phyloP scores from a whole-genome alignment of 192 early-diverging fungal genomes.

The Backusella mclennaniae region DNA sequence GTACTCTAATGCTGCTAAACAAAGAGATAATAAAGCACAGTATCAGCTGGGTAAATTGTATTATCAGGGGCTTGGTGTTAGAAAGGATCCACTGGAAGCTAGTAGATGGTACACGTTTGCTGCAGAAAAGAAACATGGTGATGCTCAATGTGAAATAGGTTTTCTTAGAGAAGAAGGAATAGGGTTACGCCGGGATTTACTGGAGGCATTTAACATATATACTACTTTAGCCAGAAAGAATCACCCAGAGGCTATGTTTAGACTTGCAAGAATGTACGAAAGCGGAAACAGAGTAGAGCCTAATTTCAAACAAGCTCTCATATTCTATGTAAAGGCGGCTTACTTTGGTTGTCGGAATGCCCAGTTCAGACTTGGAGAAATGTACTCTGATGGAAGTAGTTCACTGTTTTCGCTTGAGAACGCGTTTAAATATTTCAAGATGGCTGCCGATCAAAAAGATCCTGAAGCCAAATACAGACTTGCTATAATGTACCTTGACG shows the following conservation, averaged over 20 bases:
- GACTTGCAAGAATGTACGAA: neutral
- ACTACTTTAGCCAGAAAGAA: fast-evolving
- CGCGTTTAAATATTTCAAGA: neutral
- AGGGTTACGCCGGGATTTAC: neutral
- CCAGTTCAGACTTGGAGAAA: neutral
- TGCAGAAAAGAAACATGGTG: neutral
- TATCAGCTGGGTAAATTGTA: neutral
- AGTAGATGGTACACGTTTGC: neutral
- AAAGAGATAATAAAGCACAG: neutral
- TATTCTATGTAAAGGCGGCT: neutral
- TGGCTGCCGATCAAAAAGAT: neutral
- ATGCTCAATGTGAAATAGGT: neutral
- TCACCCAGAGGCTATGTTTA: neutral
- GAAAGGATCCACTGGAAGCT: neutral
- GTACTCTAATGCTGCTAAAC: neutral
- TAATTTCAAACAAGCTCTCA: neutral
- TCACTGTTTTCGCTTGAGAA: too few species aligned
- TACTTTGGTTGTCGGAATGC: neutral
- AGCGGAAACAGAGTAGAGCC: neutral
- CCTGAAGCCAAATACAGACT: neutral
- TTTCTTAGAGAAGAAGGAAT: neutral
- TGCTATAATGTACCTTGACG: too few species aligned
- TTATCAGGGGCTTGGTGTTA: neutral
- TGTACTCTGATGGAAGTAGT: neutral
- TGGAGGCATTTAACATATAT: neutral